Evolutionary conservation across 805 yeast genomes (phyloP).

Genomic region (Wickerhamiella kurtzmanii): DNA sequence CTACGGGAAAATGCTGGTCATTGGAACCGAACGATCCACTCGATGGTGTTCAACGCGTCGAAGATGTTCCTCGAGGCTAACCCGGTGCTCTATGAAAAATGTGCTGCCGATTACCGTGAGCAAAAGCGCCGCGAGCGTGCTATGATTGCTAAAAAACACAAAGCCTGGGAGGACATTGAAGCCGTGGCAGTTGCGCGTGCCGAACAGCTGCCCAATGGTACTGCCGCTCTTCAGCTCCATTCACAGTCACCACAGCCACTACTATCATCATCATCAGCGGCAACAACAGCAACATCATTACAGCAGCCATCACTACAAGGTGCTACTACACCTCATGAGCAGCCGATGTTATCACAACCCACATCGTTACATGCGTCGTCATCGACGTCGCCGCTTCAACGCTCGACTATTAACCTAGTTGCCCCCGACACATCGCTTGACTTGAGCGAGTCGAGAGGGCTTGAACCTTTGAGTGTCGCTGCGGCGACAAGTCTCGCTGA

Average conservation of each 20-base stretch:
- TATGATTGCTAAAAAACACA: slow-evolving; percentile 45
- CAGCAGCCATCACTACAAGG: background rate
- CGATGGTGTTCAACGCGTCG: slow-evolving; percentile 79
- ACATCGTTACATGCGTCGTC: background rate
- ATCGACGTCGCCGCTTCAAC: too few species aligned
- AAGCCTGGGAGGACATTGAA: slow-evolving; percentile 34
- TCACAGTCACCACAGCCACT: background rate
- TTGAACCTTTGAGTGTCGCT: too few species aligned
- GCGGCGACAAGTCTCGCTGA: too few species aligned
- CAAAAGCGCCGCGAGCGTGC: slow-evolving; percentile 50
- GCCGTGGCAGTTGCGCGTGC: slow-evolving; percentile 15
- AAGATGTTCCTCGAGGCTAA: slow-evolving; percentile 87
- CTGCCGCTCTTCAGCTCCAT: background rate
- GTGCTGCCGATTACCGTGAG: slow-evolving; percentile 74
- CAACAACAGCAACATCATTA: too few species aligned
- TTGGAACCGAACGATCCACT: slow-evolving; percentile 91
- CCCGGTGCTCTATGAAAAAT: slow-evolving; percentile 80
- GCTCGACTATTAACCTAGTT: too few species aligned
- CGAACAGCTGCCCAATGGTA: background rate
- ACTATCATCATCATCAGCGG: background rate
- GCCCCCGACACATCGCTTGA: too few species aligned
- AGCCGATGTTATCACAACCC: too few species aligned
- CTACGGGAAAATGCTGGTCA: slow-evolving; percentile 68
- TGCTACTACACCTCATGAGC: too few species aligned
- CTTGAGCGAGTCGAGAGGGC: too few species aligned